Conservation (phyloP, 2,329 filamentous ascomycete genomes). For the Fusarium robinianum region DNA sequence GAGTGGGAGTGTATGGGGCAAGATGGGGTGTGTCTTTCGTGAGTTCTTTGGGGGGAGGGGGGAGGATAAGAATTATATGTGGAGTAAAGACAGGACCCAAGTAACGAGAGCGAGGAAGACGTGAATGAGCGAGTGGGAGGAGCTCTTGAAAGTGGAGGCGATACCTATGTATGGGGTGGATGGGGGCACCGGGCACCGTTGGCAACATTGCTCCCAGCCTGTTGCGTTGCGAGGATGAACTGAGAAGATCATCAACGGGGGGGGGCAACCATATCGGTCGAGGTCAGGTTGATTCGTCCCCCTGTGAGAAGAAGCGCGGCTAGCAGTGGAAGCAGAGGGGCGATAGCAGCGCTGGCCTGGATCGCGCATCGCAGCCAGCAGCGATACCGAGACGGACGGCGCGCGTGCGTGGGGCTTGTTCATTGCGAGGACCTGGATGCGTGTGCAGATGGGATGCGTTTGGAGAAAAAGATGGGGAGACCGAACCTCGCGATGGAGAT, state of each 20-base stretch:
- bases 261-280: conserved; percentile 34
- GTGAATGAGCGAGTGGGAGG: conserved; percentile 25
- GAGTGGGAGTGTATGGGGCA: conserved; percentile 17
- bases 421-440: conserved; percentile 19
- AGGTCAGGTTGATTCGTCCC: conserved; percentile 23
- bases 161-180: conserved; percentile 12
- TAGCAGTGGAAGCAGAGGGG: conserved; percentile 5
- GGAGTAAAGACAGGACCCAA: too few relatives aligned
- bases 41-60: conserved; percentile 14
- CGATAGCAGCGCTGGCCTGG: conserved; percentile 7
- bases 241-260: conserved; percentile 36
- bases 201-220: conserved; percentile 34
- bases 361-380: conserved; percentile 14
- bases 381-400: conserved; percentile 21
- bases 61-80: conserved; percentile 15
- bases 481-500: conserved; percentile 16
- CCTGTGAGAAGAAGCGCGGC: conserved; percentile 20
- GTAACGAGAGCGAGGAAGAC: too few relatives aligned
- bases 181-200: conserved; percentile 32
- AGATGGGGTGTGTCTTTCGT: conserved; percentile 12
- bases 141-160: conserved; percentile 26
- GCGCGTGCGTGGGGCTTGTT: conserved; percentile 22
- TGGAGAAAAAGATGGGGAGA: conserved; percentile 33
- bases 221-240: conserved; percentile 20
- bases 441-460: conserved; percentile 22